These are phyloP conservation scores for Diaporthe citrichinensis DNA, from an alignment of 2,329 filamentous ascomycete genomes.

Conservation along the genomic window DNA sequence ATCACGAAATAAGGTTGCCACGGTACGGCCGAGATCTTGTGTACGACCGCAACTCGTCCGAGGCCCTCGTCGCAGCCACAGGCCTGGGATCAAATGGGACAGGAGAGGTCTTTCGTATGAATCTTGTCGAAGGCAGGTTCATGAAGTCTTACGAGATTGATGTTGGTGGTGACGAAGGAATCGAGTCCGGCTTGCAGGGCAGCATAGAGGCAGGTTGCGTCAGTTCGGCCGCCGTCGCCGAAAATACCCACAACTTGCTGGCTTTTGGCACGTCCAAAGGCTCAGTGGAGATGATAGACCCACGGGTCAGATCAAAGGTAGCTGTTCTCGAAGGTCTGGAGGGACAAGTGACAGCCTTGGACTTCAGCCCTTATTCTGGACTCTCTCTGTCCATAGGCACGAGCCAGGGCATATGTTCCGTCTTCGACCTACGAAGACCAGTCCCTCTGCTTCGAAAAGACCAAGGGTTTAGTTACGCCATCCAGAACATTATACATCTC, in stretches of 20 bases:
- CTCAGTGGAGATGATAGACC: constrained; percentile 98
- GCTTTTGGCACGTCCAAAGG: constrained; percentile 95
- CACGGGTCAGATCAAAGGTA: constrained; percentile 84
- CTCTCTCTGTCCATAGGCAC: constrained; percentile 89
- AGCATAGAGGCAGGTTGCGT: constrained; percentile 88
- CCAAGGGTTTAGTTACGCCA: constrained; percentile 93
- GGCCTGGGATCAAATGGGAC: constrained; percentile 88
- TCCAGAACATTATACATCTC: constrained; percentile 84
- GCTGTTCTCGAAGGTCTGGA: constrained; percentile 80
- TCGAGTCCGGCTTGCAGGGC: constrained; percentile 83
- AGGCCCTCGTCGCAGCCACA: constrained; percentile 89
- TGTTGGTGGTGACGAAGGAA: constrained; percentile 85
- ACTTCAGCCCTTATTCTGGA: constrained; percentile 83
- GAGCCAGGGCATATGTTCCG: constrained; percentile 87
- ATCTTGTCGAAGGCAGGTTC: constrained; percentile 91
- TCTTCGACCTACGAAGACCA: constrained; percentile 93
- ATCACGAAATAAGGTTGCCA: constrained; percentile 90
- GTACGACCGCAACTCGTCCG: constrained; percentile 86
- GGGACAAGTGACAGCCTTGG: constrained; percentile 86
- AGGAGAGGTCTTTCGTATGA: constrained; percentile 93
- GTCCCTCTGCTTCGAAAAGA: constrained; percentile 90
- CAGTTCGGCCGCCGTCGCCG: constrained; percentile 88
- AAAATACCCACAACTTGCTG: constrained; percentile 88
- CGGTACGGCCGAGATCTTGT: constrained; percentile 91
- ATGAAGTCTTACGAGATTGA: constrained; percentile 96